These are phyloP conservation scores for Trichosporon ovoides DNA, from an alignment of 1,284 basidiomycete species.

Conservation along the genomic window DNA sequence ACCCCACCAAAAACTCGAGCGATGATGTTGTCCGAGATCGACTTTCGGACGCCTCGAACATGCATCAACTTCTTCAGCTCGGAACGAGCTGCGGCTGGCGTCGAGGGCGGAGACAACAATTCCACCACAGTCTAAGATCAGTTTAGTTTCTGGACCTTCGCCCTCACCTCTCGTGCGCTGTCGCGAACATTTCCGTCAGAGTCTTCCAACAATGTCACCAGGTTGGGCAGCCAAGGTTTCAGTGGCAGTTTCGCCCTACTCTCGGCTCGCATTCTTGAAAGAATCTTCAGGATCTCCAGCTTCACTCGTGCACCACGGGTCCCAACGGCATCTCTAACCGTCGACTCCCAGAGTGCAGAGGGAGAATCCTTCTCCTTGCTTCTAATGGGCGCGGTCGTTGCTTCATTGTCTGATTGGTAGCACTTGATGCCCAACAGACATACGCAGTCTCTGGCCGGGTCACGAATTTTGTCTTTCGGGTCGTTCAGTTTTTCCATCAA, in stretches of 20 bases:
- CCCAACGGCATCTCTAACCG: constrained; percentile 62
- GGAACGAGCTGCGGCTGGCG: constrained; percentile 76
- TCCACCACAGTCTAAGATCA: constrained; percentile 62
- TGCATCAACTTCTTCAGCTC: constrained; percentile 89
- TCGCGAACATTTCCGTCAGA: constrained; percentile 84
- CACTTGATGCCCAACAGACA: constrained; percentile 28
- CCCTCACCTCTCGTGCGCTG: constrained; percentile 58
- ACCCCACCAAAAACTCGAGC: constrained; percentile 43
- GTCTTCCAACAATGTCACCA: constrained; percentile 84
- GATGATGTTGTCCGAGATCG: constrained; percentile 57
- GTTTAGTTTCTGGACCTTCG: neutral
- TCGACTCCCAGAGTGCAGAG: constrained; percentile 67
- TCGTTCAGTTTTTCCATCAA: constrained; percentile 45
- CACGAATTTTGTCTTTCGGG: constrained; percentile 40
- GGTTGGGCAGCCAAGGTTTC: constrained; percentile 68
- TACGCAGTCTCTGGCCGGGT: constrained; percentile 30
- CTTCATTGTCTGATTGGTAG: constrained; percentile 26
- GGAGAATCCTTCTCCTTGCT: constrained; percentile 71
- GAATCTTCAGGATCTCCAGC: constrained; percentile 43
- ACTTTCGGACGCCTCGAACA: constrained; percentile 77
- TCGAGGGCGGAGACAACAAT: constrained; percentile 73
- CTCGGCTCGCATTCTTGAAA: constrained; percentile 61
- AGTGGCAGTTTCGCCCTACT: constrained; percentile 72
- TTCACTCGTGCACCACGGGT: constrained; percentile 71
- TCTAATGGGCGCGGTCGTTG: constrained; percentile 35